These are phyloP conservation scores for Kockiozyma suomiensis DNA, from an alignment of 805 yeast species.

Conservation along the genomic window DNA sequence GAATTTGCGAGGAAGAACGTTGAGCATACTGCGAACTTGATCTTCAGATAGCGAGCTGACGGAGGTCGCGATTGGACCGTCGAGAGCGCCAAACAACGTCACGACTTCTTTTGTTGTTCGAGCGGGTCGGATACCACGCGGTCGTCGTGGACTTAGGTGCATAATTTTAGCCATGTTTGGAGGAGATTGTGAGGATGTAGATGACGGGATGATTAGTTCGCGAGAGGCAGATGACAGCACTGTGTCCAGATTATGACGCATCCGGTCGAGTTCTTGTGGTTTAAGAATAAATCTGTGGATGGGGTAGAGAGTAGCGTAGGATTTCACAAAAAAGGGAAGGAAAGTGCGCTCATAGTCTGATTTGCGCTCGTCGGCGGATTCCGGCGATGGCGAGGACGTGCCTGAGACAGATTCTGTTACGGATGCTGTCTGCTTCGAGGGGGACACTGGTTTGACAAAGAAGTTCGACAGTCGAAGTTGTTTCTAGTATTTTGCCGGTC, in stretches of 20 bases:
- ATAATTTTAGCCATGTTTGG: slow-evolving; percentile 10
- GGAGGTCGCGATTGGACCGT: slow-evolving; percentile 12
- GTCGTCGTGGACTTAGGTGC: not conserved
- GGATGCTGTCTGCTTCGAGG: slow-evolving; percentile 4
- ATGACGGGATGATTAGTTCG: slow-evolving; percentile 2
- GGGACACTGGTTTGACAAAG: slow-evolving; percentile 16
- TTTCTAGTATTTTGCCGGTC: too few relatives aligned
- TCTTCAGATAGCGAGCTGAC: slow-evolving; percentile 30
- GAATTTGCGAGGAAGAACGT: slow-evolving; percentile 40
- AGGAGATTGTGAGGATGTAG: not conserved
- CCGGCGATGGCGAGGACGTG: not conserved
- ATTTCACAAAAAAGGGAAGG: slow-evolving; percentile 42
- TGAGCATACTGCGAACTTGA: slow-evolving; percentile 25
- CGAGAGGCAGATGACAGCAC: not conserved
- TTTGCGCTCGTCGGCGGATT: slow-evolving; percentile 2
- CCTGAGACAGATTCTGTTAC: not conserved
- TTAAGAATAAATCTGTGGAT: slow-evolving; percentile 14
- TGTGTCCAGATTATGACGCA: slow-evolving; percentile 9
- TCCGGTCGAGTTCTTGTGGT: not conserved
- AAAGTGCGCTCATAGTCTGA: slow-evolving; percentile 39
- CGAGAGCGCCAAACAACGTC: slow-evolving; percentile 21
- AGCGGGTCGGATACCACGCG: slow-evolving; percentile 35
- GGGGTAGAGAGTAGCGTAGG: slow-evolving; percentile 35
- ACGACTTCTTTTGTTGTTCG: slow-evolving; percentile 35
- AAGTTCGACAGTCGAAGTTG: slow-evolving; percentile 30